phyloP scores from a whole-genome alignment of 805 yeast genomes.

The Wickerhamomyces canadensis region DNA sequence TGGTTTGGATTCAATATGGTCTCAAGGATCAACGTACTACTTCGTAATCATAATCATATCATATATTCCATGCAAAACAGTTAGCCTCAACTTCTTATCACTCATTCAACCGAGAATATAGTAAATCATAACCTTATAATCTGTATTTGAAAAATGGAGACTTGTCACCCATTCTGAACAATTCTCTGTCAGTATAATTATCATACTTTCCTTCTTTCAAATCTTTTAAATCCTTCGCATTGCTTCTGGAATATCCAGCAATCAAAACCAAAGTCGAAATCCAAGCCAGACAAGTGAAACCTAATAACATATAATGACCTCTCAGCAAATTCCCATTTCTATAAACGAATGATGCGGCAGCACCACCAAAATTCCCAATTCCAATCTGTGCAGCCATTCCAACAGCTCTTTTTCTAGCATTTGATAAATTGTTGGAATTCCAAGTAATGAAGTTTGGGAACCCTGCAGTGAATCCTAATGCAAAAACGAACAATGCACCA shows the following conservation, averaged over 20 bases:
- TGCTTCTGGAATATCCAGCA: no score
- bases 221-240: constrained; percentile 22
- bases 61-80: no score
- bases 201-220: constrained; percentile 28
- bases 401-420: constrained; percentile 30
- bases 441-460: constrained; percentile 32
- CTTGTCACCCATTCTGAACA: constrained; percentile 36
- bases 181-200: constrained; percentile 21
- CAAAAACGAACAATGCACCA: constrained; percentile 27
- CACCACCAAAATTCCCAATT: constrained; percentile 31
- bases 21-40: no score
- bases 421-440: constrained; percentile 30
- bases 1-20: no score
- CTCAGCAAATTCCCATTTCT: constrained; percentile 24
- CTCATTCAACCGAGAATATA: no score
- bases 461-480: constrained; percentile 24
- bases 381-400: constrained; percentile 35
- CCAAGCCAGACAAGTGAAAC: constrained; percentile 30
- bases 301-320: constrained; percentile 29
- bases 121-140: no score
- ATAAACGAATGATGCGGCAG: constrained; percentile 29
- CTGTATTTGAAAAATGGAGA: constrained; percentile 34
- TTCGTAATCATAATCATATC: no score
- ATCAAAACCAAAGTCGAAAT: constrained; percentile 17
- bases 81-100: no score